Evolutionary conservation across 225 moss, liverwort and hornwort species (phyloP), one percentile per base, ranked within the genome.

Genomic region (Neckera pumila): DNA sequence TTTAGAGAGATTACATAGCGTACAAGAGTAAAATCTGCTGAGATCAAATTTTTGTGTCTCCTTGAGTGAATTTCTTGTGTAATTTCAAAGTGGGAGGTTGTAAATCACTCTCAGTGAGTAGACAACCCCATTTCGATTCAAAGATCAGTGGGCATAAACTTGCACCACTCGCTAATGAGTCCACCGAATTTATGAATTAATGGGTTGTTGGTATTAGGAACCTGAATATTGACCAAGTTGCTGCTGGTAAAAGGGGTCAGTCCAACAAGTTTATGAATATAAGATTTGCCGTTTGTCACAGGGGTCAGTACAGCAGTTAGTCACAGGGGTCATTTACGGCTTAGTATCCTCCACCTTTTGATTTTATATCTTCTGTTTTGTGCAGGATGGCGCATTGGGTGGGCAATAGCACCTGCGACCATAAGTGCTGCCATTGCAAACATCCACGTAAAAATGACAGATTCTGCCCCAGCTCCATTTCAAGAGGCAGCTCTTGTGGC

Each of bases 391-490:
- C 93, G 96, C 80, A 83, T 97, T 51, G 98, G 97, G 56, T 98
- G 98, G 98, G 98, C 97, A 76, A 94, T 98, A 57, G 98, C 98
- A 40, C 97, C 96, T 38, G 88, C 90, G 86, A 85, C 47, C 56
- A 93, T 98, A 61, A 94, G 93, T 86, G 89, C 91, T 79, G 94
- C 96, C 47, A 96, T 96, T 79, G 88, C 89, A 7, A 96, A 94
- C 78, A 96, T 98, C 67, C 98, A 98, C 91, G 93, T 92, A 30
- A 98, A 96, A 88, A 93, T 97, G 85, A 96, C 95, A 54, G 96
- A 98, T 88, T 97, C 96, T 89, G 96, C 98, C 62, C 98, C 98
- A 47, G 96, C 96, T 67, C 96, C 98, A 85, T 96, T 98, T 88
- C 98, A 96, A 89, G 98, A 97, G 92, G 98, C 96, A 83, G 96